Evolutionary conservation across 2,329 filamentous ascomycete genomes (phyloP).

Genomic region (Fusarium euwallaceae): DNA sequence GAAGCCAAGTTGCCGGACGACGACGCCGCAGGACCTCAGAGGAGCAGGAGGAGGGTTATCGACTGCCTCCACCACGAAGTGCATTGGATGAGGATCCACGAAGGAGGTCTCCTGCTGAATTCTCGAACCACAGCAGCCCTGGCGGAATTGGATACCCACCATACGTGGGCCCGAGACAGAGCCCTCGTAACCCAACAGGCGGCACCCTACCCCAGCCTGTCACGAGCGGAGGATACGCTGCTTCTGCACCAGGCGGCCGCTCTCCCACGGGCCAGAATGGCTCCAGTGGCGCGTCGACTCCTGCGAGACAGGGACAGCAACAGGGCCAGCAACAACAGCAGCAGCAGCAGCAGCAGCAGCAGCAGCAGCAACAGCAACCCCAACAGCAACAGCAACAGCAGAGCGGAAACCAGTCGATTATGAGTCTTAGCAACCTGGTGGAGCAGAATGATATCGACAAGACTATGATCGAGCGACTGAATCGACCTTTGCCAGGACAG

Average conservation of each 20-base stretch:
- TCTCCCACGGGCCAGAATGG: constrained; percentile 55
- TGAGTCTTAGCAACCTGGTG: constrained; percentile 67
- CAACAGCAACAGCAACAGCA: neutral
- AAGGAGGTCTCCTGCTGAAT: constrained; percentile 65
- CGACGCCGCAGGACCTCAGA: constrained; percentile 55
- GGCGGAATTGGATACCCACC: constrained; percentile 56
- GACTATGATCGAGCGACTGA: constrained; percentile 67
- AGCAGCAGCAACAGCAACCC: neutral
- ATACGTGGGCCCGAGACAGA: constrained; percentile 54
- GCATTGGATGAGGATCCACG: constrained; percentile 63
- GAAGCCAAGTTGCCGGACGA: constrained; percentile 47
- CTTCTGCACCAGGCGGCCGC: constrained; percentile 49
- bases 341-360: neutral
- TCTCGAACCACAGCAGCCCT: constrained; percentile 63
- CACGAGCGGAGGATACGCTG: constrained; percentile 41
- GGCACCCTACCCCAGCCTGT: constrained; percentile 50
- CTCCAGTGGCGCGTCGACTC: constrained; percentile 54
- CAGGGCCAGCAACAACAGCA: neutral
- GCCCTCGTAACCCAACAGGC: constrained; percentile 54
- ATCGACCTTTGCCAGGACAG: constrained; percentile 50
- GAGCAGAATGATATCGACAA: constrained; percentile 68
- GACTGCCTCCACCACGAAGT: constrained; percentile 60
- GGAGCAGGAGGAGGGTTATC: constrained; percentile 57
- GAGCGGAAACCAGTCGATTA: constrained; percentile 57
- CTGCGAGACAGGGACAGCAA: constrained; percentile 46